These are phyloP conservation scores for Colletotrichum trifolii DNA, from an alignment of 2,329 filamentous ascomycete species.

Conservation along the genomic window DNA sequence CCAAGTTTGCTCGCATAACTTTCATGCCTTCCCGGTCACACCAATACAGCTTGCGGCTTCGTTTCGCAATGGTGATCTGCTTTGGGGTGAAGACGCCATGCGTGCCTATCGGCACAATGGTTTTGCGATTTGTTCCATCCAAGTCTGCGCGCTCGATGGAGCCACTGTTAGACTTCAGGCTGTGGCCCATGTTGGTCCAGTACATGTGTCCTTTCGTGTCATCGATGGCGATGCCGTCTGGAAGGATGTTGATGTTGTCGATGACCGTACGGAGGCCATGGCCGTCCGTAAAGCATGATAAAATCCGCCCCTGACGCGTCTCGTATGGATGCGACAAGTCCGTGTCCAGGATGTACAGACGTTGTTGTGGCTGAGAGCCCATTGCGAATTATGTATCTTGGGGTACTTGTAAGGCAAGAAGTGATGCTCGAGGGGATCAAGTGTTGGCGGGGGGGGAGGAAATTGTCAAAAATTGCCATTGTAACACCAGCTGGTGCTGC, in stretches of 20 bases:
- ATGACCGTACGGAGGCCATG: slow-evolving; percentile 8
- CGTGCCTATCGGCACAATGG: background rate
- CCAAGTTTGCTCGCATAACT: slow-evolving; percentile 21
- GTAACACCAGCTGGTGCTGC: background rate
- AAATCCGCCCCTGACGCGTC: slow-evolving; percentile 6
- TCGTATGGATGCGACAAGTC: slow-evolving; percentile 12
- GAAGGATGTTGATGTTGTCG: slow-evolving; percentile 8
- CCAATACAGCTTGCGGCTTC: slow-evolving; percentile 21
- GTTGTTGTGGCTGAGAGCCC: slow-evolving; percentile 15
- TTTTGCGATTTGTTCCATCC: slow-evolving; percentile 11
- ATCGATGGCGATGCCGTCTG: slow-evolving; percentile 20
- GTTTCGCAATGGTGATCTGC: slow-evolving; percentile 21
- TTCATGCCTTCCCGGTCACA: slow-evolving; percentile 27
- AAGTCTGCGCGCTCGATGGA: slow-evolving; percentile 24
- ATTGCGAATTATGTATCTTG: background rate
- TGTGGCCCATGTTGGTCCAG: slow-evolving; percentile 26
- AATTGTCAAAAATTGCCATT: background rate
- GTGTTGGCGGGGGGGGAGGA: background rate
- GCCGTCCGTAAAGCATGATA: slow-evolving; percentile 20
- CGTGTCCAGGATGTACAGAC: slow-evolving; percentile 27
- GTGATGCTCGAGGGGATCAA: background rate
- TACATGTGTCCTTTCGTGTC: slow-evolving; percentile 20
- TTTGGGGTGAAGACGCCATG: slow-evolving; percentile 23
- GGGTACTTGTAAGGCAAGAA: no score
- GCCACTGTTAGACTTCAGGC: slow-evolving; percentile 20